Conservation (phyloP, 305 asterid genomes). For the Fraxinus sp. region DNA sequence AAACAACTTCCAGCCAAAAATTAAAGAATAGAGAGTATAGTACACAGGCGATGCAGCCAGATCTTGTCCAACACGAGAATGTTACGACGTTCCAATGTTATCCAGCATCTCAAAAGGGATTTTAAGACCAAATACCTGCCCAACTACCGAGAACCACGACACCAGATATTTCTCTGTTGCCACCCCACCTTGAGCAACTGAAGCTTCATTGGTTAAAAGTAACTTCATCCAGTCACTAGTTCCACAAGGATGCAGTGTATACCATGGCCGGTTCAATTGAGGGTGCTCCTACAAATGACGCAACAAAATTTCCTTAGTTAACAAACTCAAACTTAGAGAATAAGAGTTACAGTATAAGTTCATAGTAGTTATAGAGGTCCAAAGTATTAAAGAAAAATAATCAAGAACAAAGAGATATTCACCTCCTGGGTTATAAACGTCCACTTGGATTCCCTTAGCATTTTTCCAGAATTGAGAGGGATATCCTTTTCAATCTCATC, state of each 20-base stretch:
- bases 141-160: slow-evolving; percentile 84
- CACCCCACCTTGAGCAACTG: slow-evolving; percentile 24
- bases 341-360: background rate
- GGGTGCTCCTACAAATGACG: slow-evolving; percentile 67
- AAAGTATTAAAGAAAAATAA: background rate
- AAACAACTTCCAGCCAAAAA: background rate
- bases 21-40: background rate
- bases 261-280: slow-evolving; percentile 72
- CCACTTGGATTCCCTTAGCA: slow-evolving; percentile 60
- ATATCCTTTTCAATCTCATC: slow-evolving; percentile 61
- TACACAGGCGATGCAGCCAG: background rate
- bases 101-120: slow-evolving; percentile 53
- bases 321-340: background rate
- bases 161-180: slow-evolving; percentile 47
- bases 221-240: slow-evolving; percentile 91
- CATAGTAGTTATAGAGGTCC: background rate
- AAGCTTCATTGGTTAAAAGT: slow-evolving; percentile 41
- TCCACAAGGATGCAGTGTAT: slow-evolving; percentile 85
- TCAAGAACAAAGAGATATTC: slow-evolving; percentile 11
- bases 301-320: slow-evolving; percentile 9
- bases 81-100: background rate
- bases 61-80: background rate
- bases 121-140: slow-evolving; percentile 65
- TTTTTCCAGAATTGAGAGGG: slow-evolving; percentile 44
- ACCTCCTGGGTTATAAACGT: slow-evolving; percentile 87